phyloP scores from a whole-genome alignment of 208 protist genomes.

The Phytomonas serpens region DNA sequence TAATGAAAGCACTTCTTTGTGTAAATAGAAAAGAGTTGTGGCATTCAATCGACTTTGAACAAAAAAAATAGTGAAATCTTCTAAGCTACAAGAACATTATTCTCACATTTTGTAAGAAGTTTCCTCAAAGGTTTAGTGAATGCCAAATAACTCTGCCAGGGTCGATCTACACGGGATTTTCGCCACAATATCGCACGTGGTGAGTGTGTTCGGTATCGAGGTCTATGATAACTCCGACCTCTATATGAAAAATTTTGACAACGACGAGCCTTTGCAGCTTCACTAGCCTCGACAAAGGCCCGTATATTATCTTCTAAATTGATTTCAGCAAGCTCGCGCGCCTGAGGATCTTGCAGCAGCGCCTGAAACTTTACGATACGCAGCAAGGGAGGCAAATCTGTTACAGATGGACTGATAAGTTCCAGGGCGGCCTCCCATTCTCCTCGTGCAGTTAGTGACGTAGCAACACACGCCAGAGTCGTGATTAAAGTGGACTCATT shows the following conservation, averaged over 20 bases:
- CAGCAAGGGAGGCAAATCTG: neutral
- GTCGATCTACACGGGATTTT: neutral
- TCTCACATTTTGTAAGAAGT: neutral
- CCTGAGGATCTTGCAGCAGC: neutral
- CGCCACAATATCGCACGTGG: neutral
- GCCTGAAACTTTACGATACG: constrained; percentile 2
- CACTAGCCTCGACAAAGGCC: neutral
- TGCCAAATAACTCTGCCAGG: neutral
- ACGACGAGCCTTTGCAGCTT: neutral
- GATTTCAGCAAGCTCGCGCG: neutral
- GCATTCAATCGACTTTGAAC: neutral
- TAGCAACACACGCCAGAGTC: constrained; percentile 1
- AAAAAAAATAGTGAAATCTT: neutral
- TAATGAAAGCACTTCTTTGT: neutral
- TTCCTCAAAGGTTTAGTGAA: neutral
- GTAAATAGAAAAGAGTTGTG: neutral
- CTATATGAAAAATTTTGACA: neutral
- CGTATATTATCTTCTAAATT: neutral
- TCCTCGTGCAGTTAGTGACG: neutral
- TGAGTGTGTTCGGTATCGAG: neutral
- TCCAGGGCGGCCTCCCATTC: neutral
- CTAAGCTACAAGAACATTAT: neutral
- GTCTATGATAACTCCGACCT: neutral
- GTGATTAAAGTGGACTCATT: neutral
- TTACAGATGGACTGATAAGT: neutral